Evolutionary conservation across 148 eudicot genomes (phyloP).

Genomic region (Euryodendron excelsum): DNA sequence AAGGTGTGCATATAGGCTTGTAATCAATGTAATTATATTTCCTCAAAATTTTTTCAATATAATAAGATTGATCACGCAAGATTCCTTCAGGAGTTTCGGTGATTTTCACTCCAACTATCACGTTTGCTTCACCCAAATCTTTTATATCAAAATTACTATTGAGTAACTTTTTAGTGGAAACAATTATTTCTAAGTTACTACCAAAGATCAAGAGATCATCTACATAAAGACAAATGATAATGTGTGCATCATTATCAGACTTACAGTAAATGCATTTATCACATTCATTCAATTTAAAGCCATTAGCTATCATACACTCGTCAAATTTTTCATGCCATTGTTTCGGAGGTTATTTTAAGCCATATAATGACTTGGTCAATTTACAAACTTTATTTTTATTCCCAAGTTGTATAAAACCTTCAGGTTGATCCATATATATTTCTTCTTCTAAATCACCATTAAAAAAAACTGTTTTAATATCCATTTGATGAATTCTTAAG

Average conservation of each 20-base stretch:
- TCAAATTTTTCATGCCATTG: too few species aligned
- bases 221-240: not conserved
- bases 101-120: too few species aligned
- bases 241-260: too few species aligned
- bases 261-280: not conserved
- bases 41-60: not conserved
- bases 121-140: too few species aligned
- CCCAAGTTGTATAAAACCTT: not conserved
- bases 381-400: not conserved
- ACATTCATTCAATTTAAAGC: not conserved
- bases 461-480: not conserved
- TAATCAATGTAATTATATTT: not conserved
- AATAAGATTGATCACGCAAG: not conserved
- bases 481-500: not conserved
- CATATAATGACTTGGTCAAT: not conserved
- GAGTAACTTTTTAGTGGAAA: too few species aligned
- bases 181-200: too few species aligned
- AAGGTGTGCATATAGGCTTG: not conserved
- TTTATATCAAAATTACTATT: too few species aligned
- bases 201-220: not conserved
- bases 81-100: not conserved
- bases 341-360: too few species aligned
- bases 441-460: too few species aligned
- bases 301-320: not conserved
- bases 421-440: not conserved